Evolutionary conservation across 768 basidiomycete species (phyloP).

Genomic region (Lentinula lateritia): DNA sequence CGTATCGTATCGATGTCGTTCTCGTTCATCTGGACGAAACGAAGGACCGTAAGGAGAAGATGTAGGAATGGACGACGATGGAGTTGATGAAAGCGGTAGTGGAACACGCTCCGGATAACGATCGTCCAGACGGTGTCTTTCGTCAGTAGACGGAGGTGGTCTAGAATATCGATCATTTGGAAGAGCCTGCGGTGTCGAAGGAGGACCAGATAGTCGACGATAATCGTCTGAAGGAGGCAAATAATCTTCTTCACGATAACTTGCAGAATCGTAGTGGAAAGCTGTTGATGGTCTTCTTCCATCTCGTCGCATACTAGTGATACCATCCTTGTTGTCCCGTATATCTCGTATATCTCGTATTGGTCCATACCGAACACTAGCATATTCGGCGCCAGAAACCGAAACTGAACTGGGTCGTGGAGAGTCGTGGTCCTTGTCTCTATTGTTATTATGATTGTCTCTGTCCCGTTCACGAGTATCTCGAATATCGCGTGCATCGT

Average conservation of each 20-base stretch:
- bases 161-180: background rate
- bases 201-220: background rate
- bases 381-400: background rate
- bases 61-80: background rate
- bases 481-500: conserved; percentile 25
- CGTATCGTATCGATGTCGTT: background rate
- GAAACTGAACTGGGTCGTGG: conserved; percentile 19
- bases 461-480: conserved; percentile 25
- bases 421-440: conserved; percentile 17
- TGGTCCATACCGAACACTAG: conserved; percentile 2
- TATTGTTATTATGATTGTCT: conserved; percentile 20
- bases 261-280: background rate
- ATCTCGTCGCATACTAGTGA: background rate
- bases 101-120: background rate
- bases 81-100: background rate
- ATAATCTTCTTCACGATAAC: background rate
- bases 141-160: background rate
- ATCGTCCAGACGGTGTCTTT: background rate
- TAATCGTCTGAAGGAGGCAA: background rate
- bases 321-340: background rate
- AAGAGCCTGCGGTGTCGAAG: background rate
- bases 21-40: background rate
- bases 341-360: background rate
- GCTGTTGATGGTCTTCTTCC: background rate
- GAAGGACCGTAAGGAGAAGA: background rate